These are phyloP conservation scores for Prunus mume DNA, from an alignment of 306 rosid genomes.

Conservation along the genomic window DNA sequence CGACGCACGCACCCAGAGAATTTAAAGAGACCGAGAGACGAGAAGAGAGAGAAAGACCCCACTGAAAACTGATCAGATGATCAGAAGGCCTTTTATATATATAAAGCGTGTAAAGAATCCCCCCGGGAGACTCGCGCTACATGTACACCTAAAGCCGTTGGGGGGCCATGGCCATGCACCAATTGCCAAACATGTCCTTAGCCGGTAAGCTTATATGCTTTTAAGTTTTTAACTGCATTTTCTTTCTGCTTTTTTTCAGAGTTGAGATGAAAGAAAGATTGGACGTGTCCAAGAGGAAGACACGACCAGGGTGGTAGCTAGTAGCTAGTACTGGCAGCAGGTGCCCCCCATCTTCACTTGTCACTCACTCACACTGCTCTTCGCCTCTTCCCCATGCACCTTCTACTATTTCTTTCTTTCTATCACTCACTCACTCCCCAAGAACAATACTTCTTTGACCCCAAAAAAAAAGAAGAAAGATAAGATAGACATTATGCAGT, in stretches of 20 bases:
- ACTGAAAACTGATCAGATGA: background rate
- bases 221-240: background rate
- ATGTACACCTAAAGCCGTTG: background rate
- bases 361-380: conserved; percentile 34
- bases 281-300: conserved; percentile 43
- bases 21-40: background rate
- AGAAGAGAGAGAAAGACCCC: background rate
- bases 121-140: conserved; percentile 73
- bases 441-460: background rate
- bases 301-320: background rate
- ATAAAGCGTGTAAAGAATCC: conserved; percentile 7
- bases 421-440: background rate
- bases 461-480: background rate
- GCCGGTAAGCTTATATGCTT: background rate
- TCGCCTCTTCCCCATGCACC: conserved; percentile 48
- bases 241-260: background rate
- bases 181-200: background rate
- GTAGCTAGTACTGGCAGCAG: background rate
- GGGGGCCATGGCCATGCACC: background rate
- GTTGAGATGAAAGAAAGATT: conserved; percentile 24
- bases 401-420: background rate
- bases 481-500: no score
- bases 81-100: background rate
- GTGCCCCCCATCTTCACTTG: conserved; percentile 14
- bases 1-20: conserved; percentile 12